These are phyloP conservation scores for Aspergillus sp. DNA, from an alignment of 2,329 filamentous ascomycete species.

Conservation along the genomic window DNA sequence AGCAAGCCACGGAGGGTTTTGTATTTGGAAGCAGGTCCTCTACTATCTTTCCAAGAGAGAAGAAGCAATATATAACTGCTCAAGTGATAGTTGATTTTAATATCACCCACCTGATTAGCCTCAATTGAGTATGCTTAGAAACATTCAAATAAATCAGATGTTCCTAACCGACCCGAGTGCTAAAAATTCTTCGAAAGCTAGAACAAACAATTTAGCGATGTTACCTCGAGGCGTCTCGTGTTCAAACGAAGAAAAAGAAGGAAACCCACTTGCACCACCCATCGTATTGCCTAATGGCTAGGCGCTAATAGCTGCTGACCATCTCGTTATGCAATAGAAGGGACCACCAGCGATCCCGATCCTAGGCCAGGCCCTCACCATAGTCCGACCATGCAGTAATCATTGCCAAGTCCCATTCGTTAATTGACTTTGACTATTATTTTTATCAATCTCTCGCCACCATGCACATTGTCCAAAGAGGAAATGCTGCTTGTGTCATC, in stretches of 20 bases:
- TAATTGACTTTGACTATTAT: neutral
- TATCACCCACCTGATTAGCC: too few species aligned
- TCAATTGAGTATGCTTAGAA: too few species aligned
- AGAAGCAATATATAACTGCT: too few species aligned
- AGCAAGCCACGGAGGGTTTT: too few species aligned
- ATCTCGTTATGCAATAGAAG: neutral
- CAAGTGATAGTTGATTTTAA: too few species aligned
- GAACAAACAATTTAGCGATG: too few species aligned
- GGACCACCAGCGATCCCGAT: neutral
- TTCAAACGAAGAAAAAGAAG: neutral
- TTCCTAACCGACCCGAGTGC: too few species aligned
- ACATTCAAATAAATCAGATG: too few species aligned
- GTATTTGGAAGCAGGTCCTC: too few species aligned
- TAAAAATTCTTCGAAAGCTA: too few species aligned
- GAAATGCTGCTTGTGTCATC: neutral
- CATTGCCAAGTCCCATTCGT: too few species aligned
- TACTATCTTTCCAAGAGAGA: too few species aligned
- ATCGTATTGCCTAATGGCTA: neutral
- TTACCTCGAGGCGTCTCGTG: neutral
- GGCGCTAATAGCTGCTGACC: neutral
- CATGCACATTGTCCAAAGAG: neutral
- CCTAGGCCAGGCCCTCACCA: neutral
- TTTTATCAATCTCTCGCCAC: neutral
- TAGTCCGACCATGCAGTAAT: neutral
- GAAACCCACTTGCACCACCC: neutral